Conservation (phyloP, 75 land plant genomes). For the Picea glauca region DNA sequence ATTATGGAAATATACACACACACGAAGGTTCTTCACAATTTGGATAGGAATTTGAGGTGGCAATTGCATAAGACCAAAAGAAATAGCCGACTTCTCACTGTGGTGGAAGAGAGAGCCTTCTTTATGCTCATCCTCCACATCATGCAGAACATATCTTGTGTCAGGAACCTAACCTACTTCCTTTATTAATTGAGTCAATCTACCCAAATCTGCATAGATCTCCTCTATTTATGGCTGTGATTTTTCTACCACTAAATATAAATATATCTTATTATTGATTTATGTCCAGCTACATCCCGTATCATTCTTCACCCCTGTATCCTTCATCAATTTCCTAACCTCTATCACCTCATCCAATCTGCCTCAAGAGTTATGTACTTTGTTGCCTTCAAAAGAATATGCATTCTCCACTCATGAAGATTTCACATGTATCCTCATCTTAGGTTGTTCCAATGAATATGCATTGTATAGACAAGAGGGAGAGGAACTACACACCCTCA, state of each 20-base stretch:
- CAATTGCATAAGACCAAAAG: not conserved
- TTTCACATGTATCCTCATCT: too few relatives aligned
- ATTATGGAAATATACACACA: not conserved
- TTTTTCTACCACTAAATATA: conserved; percentile 48
- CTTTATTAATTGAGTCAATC: too few relatives aligned
- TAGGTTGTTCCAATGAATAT: too few relatives aligned
- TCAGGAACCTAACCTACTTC: too few relatives aligned
- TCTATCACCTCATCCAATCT: conserved; percentile 47
- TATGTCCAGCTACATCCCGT: conserved; percentile 57
- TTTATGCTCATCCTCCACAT: not conserved
- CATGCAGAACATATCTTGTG: not conserved
- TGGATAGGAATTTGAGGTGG: not conserved
- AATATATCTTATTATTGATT: conserved; percentile 38
- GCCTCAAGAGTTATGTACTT: not conserved
- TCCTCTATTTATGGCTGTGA: conserved; percentile 26
- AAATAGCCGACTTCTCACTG: conserved; percentile 1
- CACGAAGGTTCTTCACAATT: not conserved
- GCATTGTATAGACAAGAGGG: too few relatives aligned
- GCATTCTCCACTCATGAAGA: too few relatives aligned
- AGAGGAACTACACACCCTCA: too few relatives aligned
- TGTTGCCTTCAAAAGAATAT: too few relatives aligned
- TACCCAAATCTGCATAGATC: too few relatives aligned
- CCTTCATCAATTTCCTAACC: conserved; percentile 42
- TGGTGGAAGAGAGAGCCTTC: not conserved
- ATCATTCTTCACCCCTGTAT: conserved; percentile 41